phyloP scores from a whole-genome alignment of 345 rosid genomes.

The Noccaea caerulescens region DNA sequence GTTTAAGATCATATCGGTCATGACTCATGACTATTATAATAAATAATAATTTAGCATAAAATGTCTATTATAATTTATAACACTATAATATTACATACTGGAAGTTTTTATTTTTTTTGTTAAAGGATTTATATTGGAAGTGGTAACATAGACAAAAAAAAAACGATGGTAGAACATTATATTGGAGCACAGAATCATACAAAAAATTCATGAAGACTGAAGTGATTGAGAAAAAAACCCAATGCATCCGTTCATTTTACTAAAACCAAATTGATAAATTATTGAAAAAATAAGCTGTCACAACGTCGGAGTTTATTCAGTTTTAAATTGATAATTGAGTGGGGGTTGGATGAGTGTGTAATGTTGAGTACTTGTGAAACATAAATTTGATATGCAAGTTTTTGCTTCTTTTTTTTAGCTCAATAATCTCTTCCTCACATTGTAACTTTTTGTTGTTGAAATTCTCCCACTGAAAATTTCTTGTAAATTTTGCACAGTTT shows the following conservation, averaged over 20 bases:
- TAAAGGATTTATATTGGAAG: no score
- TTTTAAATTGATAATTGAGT: background rate
- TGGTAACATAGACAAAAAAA: conserved; percentile 1
- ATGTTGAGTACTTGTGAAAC: conserved; percentile 45
- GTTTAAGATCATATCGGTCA: conserved; percentile 5
- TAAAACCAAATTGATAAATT: background rate
- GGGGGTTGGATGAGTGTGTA: conserved; percentile 40
- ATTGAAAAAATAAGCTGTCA: conserved; percentile 23
- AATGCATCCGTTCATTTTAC: background rate
- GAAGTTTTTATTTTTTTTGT: conserved; percentile 3
- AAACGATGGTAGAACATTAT: background rate
- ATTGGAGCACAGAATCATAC: background rate
- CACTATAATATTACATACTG: conserved; percentile 16
- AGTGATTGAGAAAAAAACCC: background rate
- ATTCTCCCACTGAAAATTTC: background rate
- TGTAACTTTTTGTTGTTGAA: background rate
- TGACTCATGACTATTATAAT: background rate
- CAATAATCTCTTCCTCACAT: conserved; percentile 12
- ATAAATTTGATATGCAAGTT: conserved; percentile 43
- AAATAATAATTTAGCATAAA: no score
- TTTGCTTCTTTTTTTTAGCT: conserved; percentile 17
- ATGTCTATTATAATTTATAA: background rate
- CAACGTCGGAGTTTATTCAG: conserved; percentile 28
- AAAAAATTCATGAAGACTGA: background rate
- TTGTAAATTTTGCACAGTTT: background rate